Evolutionary conservation across 2,329 filamentous ascomycete genomes (phyloP).

Genomic region (Apiospora saccharicola): DNA sequence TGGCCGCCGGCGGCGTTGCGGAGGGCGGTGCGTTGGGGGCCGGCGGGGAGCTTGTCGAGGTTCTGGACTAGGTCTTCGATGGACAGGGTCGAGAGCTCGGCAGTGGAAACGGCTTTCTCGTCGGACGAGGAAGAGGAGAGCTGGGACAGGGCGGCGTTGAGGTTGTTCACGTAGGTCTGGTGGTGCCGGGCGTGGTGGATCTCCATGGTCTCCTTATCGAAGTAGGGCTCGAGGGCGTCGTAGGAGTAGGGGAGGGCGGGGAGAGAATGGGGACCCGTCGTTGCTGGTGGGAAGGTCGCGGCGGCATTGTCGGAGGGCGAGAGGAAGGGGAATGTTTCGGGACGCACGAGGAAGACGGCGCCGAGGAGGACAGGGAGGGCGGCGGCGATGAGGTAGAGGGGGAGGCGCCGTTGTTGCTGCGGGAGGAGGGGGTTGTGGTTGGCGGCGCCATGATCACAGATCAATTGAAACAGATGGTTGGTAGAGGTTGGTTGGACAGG

Average conservation of each 20-base stretch:
- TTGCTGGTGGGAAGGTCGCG: not conserved
- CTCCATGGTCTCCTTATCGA: constrained; percentile 21
- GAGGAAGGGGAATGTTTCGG: not conserved
- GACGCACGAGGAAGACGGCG: constrained; percentile 8
- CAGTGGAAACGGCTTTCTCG: too few species aligned
- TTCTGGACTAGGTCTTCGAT: constrained; percentile 1
- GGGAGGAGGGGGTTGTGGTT: not conserved
- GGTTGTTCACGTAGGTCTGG: constrained; percentile 22
- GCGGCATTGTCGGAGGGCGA: not conserved
- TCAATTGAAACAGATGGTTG: not conserved
- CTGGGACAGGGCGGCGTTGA: constrained; percentile 17
- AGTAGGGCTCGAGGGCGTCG: constrained; percentile 23
- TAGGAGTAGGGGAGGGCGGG: constrained; percentile 22
- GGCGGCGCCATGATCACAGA: not conserved
- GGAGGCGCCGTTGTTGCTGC: not conserved
- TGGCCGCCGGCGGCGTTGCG: constrained; percentile 22
- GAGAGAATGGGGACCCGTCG: not conserved
- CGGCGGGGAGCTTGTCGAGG: not conserved
- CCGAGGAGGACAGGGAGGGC: constrained; percentile 3
- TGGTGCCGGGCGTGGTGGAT: constrained; percentile 22
- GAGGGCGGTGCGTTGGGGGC: not conserved
- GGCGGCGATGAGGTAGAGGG: not conserved
- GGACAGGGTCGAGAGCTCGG: not conserved
- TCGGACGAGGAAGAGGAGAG: not conserved
- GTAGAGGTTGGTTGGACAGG: not conserved